Percentiles rank a stretch among this genome's conserved stretches.
Conservation (phyloP, 768 basidiomycete species). For the Serendipita sp. region DNA sequence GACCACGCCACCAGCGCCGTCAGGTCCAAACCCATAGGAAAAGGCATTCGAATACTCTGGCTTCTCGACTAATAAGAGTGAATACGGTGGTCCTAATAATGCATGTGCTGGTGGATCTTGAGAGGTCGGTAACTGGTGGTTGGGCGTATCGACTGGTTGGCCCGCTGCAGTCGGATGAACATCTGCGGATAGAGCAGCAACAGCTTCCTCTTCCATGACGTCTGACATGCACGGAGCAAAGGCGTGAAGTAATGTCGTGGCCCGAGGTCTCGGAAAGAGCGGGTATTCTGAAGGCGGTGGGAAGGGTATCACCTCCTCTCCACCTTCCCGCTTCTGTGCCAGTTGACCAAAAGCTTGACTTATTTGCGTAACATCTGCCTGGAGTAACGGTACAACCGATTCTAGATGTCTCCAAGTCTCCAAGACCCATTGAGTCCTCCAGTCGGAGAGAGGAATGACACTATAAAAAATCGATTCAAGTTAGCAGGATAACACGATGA, state of each 20-base stretch:
- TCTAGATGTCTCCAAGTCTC: conserved; percentile 67
- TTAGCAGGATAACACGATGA: not conserved
- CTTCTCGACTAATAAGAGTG: conserved; percentile 74
- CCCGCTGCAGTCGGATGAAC: conserved; percentile 10
- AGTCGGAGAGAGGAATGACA: conserved; percentile 60
- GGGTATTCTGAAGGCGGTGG: conserved; percentile 76
- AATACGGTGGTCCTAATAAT: conserved; percentile 73
- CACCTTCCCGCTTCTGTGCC: conserved; percentile 36
- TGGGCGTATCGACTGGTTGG: conserved; percentile 18
- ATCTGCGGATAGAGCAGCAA: conserved; percentile 10
- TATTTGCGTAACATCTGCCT: conserved; percentile 25
- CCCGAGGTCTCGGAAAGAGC: conserved; percentile 68
- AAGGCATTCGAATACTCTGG: conserved; percentile 81
- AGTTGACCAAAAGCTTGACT: conserved; percentile 29
- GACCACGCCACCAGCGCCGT: conserved; percentile 84
- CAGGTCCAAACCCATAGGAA: conserved; percentile 85
- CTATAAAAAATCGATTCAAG: conserved; percentile 19
- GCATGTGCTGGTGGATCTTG: conserved; percentile 21
- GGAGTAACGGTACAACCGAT: conserved; percentile 48
- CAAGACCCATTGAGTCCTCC: conserved; percentile 80
- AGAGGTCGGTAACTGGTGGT: conserved; percentile 26
- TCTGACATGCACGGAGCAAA: conserved; percentile 13
- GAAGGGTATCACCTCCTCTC: conserved; percentile 27
- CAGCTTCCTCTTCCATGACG: not conserved
- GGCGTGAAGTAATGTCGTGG: conserved; percentile 44